A percentile compares a stretch with the other conserved stretches of the same genome.
Conservation (phyloP, 257 asterid genomes). For the Solanum pinnatisectum region DNA sequence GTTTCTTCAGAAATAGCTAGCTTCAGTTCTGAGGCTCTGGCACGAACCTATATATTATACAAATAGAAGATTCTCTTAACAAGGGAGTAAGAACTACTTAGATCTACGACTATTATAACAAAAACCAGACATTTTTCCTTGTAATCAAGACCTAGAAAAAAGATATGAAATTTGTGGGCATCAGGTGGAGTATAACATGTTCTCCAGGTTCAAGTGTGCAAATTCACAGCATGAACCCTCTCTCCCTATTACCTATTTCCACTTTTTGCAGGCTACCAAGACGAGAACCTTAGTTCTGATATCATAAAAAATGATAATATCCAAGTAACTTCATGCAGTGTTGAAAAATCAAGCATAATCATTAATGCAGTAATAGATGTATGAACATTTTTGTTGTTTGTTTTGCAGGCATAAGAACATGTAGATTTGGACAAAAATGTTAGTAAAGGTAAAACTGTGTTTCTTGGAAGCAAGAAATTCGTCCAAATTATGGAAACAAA, state of each 20-base stretch:
- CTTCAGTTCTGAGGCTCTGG: conserved; percentile 88
- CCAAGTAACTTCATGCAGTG: not conserved
- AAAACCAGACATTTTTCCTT: not conserved
- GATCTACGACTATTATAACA: not conserved
- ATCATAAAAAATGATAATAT: not conserved
- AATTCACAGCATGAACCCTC: not conserved
- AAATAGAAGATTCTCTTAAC: not conserved
- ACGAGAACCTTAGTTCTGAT: not conserved
- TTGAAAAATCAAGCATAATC: not conserved
- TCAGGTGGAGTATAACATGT: not conserved
- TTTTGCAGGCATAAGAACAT: not conserved
- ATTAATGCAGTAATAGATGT: not conserved
- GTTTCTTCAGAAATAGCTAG: conserved; percentile 52
- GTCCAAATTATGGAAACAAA: not conserved
- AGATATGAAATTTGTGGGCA: not conserved
- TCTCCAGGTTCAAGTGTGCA: not conserved
- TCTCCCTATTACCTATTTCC: not conserved
- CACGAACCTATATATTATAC: conserved; percentile 48
- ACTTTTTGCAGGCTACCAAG: not conserved
- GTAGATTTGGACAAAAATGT: not conserved
- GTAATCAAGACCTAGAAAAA: not conserved
- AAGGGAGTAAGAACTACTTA: not conserved
- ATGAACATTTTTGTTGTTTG: not conserved
- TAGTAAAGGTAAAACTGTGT: not conserved
- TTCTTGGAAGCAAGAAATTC: not conserved